phyloP scores from a whole-genome alignment of 371 early-diverging fungal genomes.

The Rhizopus delemar region DNA sequence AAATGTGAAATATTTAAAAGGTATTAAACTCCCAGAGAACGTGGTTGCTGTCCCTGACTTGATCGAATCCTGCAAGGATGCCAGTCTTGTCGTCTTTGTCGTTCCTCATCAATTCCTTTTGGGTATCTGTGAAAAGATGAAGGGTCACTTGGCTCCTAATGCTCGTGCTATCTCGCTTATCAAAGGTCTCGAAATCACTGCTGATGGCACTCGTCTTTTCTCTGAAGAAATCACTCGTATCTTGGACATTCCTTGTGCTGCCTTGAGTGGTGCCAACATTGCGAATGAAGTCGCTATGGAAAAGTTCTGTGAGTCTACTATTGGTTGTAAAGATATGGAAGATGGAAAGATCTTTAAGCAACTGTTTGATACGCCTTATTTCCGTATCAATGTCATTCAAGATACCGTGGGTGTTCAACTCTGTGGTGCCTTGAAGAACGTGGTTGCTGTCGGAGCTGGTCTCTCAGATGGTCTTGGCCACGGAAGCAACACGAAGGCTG shows the following conservation, averaged over 20 bases:
- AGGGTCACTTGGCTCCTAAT: slow-evolving; percentile 66
- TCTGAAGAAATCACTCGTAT: slow-evolving; percentile 80
- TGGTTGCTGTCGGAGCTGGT: slow-evolving; percentile 98
- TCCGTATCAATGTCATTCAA: slow-evolving; percentile 79
- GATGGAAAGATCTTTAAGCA: slow-evolving; percentile 79
- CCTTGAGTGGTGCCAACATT: slow-evolving; percentile 98
- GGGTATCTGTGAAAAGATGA: slow-evolving; percentile 74
- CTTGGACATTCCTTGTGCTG: slow-evolving; percentile 74
- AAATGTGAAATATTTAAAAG: slow-evolving; percentile 95
- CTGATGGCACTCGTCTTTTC: slow-evolving; percentile 73
- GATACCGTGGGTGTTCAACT: slow-evolving; percentile 95
- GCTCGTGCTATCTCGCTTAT: slow-evolving; percentile 84
- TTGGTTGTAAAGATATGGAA: slow-evolving; percentile 71
- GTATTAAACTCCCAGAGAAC: slow-evolving; percentile 84
- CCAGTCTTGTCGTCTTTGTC: slow-evolving; percentile 91
- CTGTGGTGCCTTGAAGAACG: slow-evolving; percentile 98
- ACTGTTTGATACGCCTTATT: slow-evolving; percentile 88
- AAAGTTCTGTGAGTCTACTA: slow-evolving; percentile 94
- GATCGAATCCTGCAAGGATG: slow-evolving; percentile 68
- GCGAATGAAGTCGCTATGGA: slow-evolving; percentile 95
- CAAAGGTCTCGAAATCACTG: slow-evolving; percentile 84
- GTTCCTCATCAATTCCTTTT: slow-evolving; percentile 93
- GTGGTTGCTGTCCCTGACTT: slow-evolving; percentile 85
- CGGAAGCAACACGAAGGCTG: slow-evolving; percentile 96
- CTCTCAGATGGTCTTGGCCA: slow-evolving; percentile 87